These are phyloP conservation scores for Flaveria trinervia DNA, from an alignment of 129 eudicot species.

Conservation along the genomic window DNA sequence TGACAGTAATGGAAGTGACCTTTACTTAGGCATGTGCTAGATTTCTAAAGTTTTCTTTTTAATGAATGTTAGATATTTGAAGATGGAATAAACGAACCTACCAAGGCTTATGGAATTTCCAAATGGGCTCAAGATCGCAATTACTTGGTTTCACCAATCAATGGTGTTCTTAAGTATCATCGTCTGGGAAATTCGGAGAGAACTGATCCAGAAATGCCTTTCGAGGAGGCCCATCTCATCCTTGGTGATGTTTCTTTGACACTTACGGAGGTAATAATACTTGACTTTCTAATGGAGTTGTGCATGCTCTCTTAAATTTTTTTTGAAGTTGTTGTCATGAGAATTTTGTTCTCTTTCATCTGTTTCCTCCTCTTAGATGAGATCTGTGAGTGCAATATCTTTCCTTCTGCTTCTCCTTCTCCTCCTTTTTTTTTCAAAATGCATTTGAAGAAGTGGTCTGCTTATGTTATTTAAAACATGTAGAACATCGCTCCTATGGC, in stretches of 20 bases:
- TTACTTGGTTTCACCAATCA: constrained; percentile 88
- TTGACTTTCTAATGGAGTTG: constrained; percentile 16
- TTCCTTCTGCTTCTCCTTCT: not conserved
- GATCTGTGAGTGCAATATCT: constrained; percentile 21
- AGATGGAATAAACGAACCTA: constrained; percentile 85
- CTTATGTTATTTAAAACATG: constrained; percentile 10
- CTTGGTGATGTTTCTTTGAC: constrained; percentile 79
- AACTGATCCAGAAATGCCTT: constrained; percentile 73
- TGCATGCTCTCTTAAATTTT: constrained; percentile 11
- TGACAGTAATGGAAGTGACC: constrained; percentile 12
- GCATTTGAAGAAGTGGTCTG: constrained; percentile 13
- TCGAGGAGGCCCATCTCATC: constrained; percentile 83
- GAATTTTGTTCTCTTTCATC: not conserved
- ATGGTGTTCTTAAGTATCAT: constrained; percentile 85
- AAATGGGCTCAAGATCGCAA: constrained; percentile 72
- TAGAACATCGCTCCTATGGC: constrained; percentile 9
- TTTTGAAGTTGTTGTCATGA: not conserved
- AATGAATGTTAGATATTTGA: constrained; percentile 64
- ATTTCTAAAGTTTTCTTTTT: constrained; percentile 14
- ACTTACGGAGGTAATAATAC: constrained; percentile 69
- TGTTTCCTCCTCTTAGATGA: constrained; percentile 2
- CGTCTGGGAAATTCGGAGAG: constrained; percentile 86
- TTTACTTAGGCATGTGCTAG: constrained; percentile 23
- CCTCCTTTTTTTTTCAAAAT: not conserved
- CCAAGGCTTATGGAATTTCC: constrained; percentile 40